Percentiles rank a stretch among this genome's conserved stretches.
These are phyloP conservation scores for Sinapis alba DNA, from an alignment of 441 rosid genomes.

Conservation along the genomic window DNA sequence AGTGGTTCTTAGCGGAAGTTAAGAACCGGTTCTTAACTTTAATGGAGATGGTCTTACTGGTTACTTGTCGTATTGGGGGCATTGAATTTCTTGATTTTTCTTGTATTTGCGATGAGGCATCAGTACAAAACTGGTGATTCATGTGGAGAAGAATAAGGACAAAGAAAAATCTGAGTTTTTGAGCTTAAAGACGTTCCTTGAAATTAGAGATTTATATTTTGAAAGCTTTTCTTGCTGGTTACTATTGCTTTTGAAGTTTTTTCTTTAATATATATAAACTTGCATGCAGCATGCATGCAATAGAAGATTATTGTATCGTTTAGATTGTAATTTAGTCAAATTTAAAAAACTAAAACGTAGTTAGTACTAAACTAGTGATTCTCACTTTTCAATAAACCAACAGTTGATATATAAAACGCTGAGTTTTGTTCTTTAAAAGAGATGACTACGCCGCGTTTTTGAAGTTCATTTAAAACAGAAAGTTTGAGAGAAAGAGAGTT, in stretches of 20 bases:
- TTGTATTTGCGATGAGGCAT: slow-evolving; percentile 58
- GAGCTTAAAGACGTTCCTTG: slow-evolving; percentile 38
- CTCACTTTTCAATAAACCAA: background rate
- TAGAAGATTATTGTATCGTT: slow-evolving; percentile 11
- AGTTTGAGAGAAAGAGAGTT: background rate
- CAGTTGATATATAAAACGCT: background rate
- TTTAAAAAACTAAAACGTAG: background rate
- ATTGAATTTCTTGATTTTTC: slow-evolving; percentile 59
- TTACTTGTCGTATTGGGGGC: slow-evolving; percentile 65
- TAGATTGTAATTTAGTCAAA: slow-evolving; percentile 17
- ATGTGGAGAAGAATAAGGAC: slow-evolving; percentile 32
- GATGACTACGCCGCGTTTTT: background rate
- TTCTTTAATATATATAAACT: background rate
- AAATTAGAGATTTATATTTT: background rate
- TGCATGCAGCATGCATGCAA: slow-evolving; percentile 8
- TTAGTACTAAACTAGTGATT: too few species aligned
- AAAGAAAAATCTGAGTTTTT: slow-evolving; percentile 31
- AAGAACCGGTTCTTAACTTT: too few species aligned
- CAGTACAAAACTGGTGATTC: slow-evolving; percentile 51
- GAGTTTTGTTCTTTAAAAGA: background rate
- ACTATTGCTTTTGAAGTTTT: slow-evolving; percentile 15
- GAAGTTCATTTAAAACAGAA: background rate
- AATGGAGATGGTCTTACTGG: too few species aligned
- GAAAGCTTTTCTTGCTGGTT: background rate
- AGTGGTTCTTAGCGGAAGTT: too few species aligned